Evolutionary conservation across 2,329 filamentous ascomycete species (phyloP), one percentile per base, ranked within the genome.

Genomic region (Alternaria infectoria): DNA sequence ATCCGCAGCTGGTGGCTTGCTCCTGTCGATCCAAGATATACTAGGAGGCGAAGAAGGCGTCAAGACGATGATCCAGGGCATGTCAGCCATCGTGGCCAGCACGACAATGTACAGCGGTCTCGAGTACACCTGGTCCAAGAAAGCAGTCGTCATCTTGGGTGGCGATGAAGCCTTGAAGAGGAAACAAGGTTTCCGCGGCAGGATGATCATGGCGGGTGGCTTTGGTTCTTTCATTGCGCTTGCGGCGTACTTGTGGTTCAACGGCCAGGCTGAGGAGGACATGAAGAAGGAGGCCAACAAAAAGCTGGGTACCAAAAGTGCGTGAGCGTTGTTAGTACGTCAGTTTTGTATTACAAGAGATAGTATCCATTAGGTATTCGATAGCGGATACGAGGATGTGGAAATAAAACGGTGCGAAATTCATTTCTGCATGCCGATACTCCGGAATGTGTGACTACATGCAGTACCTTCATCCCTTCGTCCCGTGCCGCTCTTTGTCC

Each of bases 31-130:
- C 1, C 75, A 74, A 49, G 69, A 74, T 8, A 17, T 54, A 8
- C 45, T 79, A 15, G 78, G 78, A 10, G 77, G 78, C 2, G 65
- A 71, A 15, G 68, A 73, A 4, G 72, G 77, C 55, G 73, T 84
- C 71, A 73, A 80, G 61, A 69, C 68, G 6, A 67, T 78, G 45
- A 78, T 78, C 50, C 70, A 62, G 23, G 70, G 74, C 13, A 78
- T 82, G 69, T 95, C 92, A 75, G 95, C 92, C 71, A 81, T 96
- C 13, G 95, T 99, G 3, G 94, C 93, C 1, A 87, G 86, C 0
- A 99, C 96, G 5, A 99, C 96, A 0, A 81, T 97, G 6, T 98
- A 94, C 92, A 97, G 93, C 66, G 96, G 96, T 8, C 85, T 94
- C 13, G 97, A 94, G 79, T 99, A 99, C 78, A 86, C 97, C 7